Conservation (phyloP, 306 rosid species). For the Cucumis melo region DNA sequence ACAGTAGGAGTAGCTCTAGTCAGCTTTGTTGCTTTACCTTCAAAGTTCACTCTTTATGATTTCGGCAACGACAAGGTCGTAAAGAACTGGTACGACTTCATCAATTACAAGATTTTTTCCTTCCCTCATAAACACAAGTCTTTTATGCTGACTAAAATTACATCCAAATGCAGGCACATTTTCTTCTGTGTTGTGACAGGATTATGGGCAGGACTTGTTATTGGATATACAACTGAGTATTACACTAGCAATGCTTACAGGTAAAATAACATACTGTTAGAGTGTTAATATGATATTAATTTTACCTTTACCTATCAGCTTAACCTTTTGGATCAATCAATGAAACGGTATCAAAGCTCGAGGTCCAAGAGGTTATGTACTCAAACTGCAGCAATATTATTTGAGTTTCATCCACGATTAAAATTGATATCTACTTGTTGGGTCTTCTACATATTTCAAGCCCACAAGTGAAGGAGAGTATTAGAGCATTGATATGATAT, state of each 20-base stretch:
- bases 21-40: conserved; percentile 46
- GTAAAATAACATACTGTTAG: conserved; percentile 8
- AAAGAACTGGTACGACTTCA: conserved; percentile 43
- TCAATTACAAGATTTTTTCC: neutral
- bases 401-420: no score
- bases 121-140: neutral
- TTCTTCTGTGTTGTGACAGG: conserved; percentile 64
- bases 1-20: conserved; percentile 46
- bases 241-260: conserved; percentile 71
- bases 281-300: no score
- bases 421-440: no score
- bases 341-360: no score
- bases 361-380: no score
- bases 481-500: no score
- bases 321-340: neutral
- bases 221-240: conserved; percentile 58
- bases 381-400: no score
- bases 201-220: conserved; percentile 69
- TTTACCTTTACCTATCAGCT: neutral
- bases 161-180: conserved; percentile 38
- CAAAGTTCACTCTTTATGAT: conserved; percentile 51
- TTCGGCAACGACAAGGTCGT: conserved; percentile 37
- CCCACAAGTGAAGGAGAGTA: no score
- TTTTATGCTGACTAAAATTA: conserved; percentile 1
- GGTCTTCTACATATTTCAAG: no score